A percentile compares a stretch with the other conserved stretches of the same genome.
Evolutionary conservation across 1,284 basidiomycete species (phyloP).

Genomic region (Erythrobasidium hasegawianum): DNA sequence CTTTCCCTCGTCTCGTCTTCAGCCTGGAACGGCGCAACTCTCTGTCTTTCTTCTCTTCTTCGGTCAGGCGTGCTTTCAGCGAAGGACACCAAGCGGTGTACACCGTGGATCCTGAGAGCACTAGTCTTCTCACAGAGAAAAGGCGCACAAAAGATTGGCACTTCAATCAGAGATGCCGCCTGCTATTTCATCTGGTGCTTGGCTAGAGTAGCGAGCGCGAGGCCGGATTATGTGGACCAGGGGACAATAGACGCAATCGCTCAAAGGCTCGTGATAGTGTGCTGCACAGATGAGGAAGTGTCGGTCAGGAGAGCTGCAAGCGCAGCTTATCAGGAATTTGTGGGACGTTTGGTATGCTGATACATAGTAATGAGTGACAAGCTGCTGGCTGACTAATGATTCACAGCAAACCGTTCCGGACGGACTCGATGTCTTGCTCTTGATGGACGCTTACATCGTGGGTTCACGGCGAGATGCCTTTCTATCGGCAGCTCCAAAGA

Average conservation of each 20-base stretch:
- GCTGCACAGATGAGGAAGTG: constrained; percentile 88
- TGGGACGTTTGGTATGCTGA: constrained; percentile 75
- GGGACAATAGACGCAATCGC: constrained; percentile 54
- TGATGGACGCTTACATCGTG: constrained; percentile 92
- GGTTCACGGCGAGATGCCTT: constrained; percentile 81
- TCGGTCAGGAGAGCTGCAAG: constrained; percentile 94
- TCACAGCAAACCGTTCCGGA: constrained; percentile 80
- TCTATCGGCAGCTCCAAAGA: constrained; percentile 72
- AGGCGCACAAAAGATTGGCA: constrained; percentile 86
- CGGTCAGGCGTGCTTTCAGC: constrained; percentile 68
- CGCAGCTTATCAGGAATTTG: constrained; percentile 95
- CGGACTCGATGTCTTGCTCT: constrained; percentile 85
- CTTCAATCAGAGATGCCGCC: constrained; percentile 89
- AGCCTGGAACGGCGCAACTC: constrained; percentile 91
- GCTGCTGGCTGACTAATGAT: constrained; percentile 46
- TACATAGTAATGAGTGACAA: neutral
- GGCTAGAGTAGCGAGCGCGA: constrained; percentile 58
- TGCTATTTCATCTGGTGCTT: constrained; percentile 94
- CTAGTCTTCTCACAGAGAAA: constrained; percentile 87
- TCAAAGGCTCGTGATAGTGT: constrained; percentile 61
- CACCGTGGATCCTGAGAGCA: constrained; percentile 78
- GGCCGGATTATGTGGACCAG: constrained; percentile 52
- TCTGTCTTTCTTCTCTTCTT: constrained; percentile 88
- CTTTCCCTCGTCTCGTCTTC: constrained; percentile 61
- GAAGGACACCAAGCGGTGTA: constrained; percentile 59